Conservation (phyloP, 148 eudicot genomes). For the Cornus kousa region DNA sequence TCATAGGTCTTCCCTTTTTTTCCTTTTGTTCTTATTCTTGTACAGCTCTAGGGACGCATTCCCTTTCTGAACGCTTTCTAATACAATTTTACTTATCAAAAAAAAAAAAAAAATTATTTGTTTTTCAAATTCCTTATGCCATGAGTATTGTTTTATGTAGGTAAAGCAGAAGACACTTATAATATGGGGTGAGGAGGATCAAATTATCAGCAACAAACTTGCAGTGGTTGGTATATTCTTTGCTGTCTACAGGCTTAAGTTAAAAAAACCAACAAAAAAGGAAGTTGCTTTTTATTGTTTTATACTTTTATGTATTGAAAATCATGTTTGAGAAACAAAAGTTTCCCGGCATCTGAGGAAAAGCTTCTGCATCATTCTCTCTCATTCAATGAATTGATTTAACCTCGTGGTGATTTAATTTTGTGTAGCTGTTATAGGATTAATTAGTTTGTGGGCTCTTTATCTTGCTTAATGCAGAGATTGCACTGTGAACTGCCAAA, state of each 20-base stretch:
- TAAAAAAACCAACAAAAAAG: background rate
- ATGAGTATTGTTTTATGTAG: slow-evolving; percentile 32
- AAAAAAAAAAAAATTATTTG: too few species aligned
- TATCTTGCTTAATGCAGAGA: slow-evolving; percentile 50
- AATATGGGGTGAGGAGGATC: slow-evolving; percentile 91
- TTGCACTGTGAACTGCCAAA: slow-evolving; percentile 66
- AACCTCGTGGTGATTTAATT: background rate
- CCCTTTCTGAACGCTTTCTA: too few species aligned
- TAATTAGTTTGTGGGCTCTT: too few species aligned
- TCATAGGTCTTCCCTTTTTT: too few species aligned
- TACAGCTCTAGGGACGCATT: too few species aligned
- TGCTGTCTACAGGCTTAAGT: background rate
- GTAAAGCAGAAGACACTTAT: slow-evolving; percentile 70
- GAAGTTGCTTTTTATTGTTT: background rate
- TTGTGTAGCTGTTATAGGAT: too few species aligned
- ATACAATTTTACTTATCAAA: too few species aligned
- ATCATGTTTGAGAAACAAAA: slow-evolving; percentile 7
- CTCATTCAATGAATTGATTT: background rate
- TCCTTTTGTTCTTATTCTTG: too few species aligned
- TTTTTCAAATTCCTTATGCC: background rate
- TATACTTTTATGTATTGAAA: background rate
- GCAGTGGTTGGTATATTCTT: slow-evolving; percentile 62
- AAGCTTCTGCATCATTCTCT: background rate
- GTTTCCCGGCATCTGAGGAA: background rate
- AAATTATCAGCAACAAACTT: slow-evolving; percentile 67